Evolutionary conservation across 1,284 basidiomycete species (phyloP).

Genomic region (Polyporus tsugae): DNA sequence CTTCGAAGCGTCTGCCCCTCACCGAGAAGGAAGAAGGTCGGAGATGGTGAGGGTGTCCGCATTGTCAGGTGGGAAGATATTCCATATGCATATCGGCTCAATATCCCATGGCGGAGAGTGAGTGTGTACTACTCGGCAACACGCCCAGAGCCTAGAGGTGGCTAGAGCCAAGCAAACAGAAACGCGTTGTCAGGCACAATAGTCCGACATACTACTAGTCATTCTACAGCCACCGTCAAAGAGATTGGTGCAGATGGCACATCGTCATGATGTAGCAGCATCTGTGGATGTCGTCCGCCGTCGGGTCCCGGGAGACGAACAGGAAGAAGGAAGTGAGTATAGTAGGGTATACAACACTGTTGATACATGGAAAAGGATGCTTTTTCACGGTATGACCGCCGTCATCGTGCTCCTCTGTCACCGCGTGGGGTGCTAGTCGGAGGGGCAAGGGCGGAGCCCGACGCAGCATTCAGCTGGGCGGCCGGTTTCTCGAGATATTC

Average conservation of each 20-base stretch:
- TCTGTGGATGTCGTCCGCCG: neutral
- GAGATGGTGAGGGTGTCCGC: neutral
- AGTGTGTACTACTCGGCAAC: neutral
- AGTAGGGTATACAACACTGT: neutral
- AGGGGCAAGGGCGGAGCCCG: slow-evolving; percentile 37
- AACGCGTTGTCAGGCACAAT: neutral
- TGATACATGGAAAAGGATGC: neutral
- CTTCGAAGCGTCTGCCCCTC: neutral
- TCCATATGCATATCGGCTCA: too few species aligned
- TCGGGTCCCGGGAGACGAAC: too few species aligned
- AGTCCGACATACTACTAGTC: neutral
- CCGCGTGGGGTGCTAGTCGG: slow-evolving; percentile 35
- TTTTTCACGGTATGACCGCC: neutral
- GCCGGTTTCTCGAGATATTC: slow-evolving; percentile 52
- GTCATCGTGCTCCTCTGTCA: slow-evolving; percentile 36
- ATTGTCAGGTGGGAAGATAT: neutral
- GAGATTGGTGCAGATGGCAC: neutral
- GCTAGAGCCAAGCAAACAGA: neutral
- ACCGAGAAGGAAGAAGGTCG: neutral
- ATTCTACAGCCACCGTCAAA: neutral
- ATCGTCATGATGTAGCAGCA: too few species aligned
- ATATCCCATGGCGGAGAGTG: neutral
- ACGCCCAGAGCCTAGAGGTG: neutral
- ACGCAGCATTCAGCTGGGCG: slow-evolving; percentile 46
- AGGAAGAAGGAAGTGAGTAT: neutral